Evolutionary conservation across 2,329 filamentous ascomycete species (phyloP).

Genomic region (Grosmannia penicillata): DNA sequence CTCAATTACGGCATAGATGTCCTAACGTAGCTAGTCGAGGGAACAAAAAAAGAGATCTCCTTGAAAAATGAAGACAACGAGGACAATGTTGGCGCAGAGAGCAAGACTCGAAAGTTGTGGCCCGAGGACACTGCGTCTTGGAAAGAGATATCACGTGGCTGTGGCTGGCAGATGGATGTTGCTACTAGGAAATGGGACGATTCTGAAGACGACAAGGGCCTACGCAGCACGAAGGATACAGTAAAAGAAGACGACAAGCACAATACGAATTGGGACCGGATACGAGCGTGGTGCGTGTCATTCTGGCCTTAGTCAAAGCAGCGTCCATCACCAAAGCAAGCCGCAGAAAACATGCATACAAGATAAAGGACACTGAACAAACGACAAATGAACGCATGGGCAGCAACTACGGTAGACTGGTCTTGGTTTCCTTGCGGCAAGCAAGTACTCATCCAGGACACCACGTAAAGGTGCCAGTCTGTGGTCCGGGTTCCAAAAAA

Average conservation of each 20-base stretch:
- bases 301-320: neutral
- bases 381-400: no score
- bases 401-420: neutral
- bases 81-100: no score
- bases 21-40: neutral
- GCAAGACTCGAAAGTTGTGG: no score
- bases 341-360: neutral
- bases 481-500: neutral
- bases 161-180: no score
- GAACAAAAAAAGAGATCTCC: no score
- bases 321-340: neutral
- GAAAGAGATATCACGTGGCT: no score
- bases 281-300: neutral
- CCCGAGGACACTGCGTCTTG: no score
- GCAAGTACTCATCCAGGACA: slow-evolving; percentile 1
- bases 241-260: neutral
- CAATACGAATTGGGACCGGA: neutral
- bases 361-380: neutral
- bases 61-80: no score
- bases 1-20: neutral
- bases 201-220: no score
- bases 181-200: no score
- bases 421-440: slow-evolving; percentile 1
- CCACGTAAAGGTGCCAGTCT: slow-evolving; percentile 2
- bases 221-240: no score